A percentile compares a stretch with the other conserved stretches of the same genome.
These are phyloP conservation scores for Brettanomyces bruxellensis DNA, from an alignment of 805 yeast species.

Conservation along the genomic window DNA sequence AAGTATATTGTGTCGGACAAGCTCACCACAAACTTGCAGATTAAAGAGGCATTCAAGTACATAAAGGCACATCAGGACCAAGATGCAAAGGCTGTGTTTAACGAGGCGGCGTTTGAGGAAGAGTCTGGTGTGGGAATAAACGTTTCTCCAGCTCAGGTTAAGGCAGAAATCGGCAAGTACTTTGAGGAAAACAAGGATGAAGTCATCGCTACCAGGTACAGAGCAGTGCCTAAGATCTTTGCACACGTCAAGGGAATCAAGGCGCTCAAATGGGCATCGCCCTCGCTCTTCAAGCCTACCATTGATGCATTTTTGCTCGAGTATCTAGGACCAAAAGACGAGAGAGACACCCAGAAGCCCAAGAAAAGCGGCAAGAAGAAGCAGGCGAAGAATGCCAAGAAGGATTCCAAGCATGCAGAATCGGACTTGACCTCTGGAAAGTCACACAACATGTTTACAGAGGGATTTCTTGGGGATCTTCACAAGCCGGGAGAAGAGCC, in stretches of 20 bases:
- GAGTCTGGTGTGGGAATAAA: slow-evolving; percentile 78
- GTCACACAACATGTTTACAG: slow-evolving; percentile 75
- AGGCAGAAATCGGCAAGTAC: slow-evolving; percentile 46
- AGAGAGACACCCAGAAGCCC: slow-evolving; percentile 76
- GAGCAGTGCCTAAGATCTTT: slow-evolving; percentile 65
- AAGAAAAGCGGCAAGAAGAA: slow-evolving; percentile 49
- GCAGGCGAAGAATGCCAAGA: slow-evolving; percentile 1
- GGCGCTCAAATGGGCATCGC: slow-evolving; percentile 85
- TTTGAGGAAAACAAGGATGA: slow-evolving; percentile 50
- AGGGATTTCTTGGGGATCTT: slow-evolving; percentile 91
- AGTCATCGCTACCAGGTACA: slow-evolving; percentile 67
- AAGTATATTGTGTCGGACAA: slow-evolving; percentile 56
- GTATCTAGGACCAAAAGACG: slow-evolving; percentile 90
- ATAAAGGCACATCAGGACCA: slow-evolving; percentile 32
- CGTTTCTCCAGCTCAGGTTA: slow-evolving; percentile 58
- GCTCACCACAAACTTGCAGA: slow-evolving; percentile 61
- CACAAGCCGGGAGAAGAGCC: slow-evolving; percentile 95
- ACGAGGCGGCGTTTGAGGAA: slow-evolving; percentile 43
- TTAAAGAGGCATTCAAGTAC: slow-evolving; percentile 74
- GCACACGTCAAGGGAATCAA: slow-evolving; percentile 70
- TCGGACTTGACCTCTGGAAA: slow-evolving; percentile 15
- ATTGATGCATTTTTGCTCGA: slow-evolving; percentile 71
- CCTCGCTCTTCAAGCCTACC: slow-evolving; percentile 75
- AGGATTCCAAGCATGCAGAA: slow-evolving; percentile 1
- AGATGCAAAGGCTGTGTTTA: slow-evolving; percentile 30